Percentiles rank a stretch among this genome's conserved stretches.
phyloP scores from a whole-genome alignment of 805 yeast species.

The Candida jianshihensis region DNA sequence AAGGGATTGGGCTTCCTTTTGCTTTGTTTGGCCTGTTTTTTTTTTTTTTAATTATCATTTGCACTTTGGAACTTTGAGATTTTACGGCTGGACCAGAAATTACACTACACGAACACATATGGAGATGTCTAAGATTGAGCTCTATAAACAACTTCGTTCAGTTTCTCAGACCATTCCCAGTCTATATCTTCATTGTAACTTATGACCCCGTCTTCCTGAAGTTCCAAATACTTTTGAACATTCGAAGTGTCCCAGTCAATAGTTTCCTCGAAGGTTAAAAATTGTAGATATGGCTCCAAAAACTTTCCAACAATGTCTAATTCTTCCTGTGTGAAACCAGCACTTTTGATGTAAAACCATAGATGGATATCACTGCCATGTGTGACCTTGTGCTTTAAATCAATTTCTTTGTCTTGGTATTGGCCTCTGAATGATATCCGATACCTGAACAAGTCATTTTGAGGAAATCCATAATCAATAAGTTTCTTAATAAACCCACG shows the following conservation, averaged over 20 bases:
- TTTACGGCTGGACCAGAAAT: no score
- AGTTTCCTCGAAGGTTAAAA: slow-evolving; percentile 17
- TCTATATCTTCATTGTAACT: slow-evolving; percentile 22
- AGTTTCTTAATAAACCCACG: slow-evolving; percentile 29
- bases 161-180: slow-evolving; percentile 31
- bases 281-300: slow-evolving; percentile 24
- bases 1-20: no score
- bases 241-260: slow-evolving; percentile 23
- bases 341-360: slow-evolving; percentile 27
- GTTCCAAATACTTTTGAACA: slow-evolving; percentile 18
- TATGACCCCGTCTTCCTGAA: slow-evolving; percentile 24
- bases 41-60: background rate
- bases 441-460: slow-evolving; percentile 17
- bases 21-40: no score
- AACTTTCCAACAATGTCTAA: slow-evolving; percentile 13
- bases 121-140: slow-evolving; percentile 8
- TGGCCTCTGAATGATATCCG: slow-evolving; percentile 22
- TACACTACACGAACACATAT: background rate
- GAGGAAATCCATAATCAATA: background rate
- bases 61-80: no score
- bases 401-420: slow-evolving; percentile 14
- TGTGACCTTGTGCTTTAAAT: slow-evolving; percentile 22
- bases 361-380: slow-evolving; percentile 28
- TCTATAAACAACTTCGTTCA: slow-evolving; percentile 20
- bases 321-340: slow-evolving; percentile 20